A percentile compares a stretch with the other conserved stretches of the same genome.
Evolutionary conservation across 2,329 filamentous ascomycete genomes (phyloP).

Genomic region (Ustilaginoidea virens): DNA sequence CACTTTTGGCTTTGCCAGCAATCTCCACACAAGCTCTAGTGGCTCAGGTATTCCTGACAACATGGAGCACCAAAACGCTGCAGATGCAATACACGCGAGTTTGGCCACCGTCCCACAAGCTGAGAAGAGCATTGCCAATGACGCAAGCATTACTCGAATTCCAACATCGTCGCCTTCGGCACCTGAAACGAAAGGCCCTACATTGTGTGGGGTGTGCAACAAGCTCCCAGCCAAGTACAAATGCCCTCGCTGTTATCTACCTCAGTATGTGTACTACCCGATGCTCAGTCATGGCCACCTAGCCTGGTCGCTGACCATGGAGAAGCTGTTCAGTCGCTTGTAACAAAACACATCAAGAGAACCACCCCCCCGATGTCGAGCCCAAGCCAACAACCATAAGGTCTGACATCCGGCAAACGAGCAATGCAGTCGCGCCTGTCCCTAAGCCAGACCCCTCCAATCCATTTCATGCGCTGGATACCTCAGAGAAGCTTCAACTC

Average conservation of each 20-base stretch:
- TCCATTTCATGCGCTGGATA: constrained; percentile 36
- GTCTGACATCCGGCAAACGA: too few species aligned
- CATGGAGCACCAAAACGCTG: too few species aligned
- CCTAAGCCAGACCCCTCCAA: constrained; percentile 14
- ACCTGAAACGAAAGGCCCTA: constrained; percentile 6
- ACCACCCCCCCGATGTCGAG: constrained; percentile 27
- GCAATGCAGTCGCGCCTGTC: constrained; percentile 1
- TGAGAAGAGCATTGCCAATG: too few species aligned
- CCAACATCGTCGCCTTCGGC: background rate
- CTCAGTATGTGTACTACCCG: constrained; percentile 40
- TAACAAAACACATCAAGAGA: constrained; percentile 34
- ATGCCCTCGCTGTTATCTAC: constrained; percentile 40
- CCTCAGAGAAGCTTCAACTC: constrained; percentile 30
- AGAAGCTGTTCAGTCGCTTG: constrained; percentile 43
- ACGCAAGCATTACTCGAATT: too few species aligned
- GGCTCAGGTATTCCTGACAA: too few species aligned
- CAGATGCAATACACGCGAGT: too few species aligned
- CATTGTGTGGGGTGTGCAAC: constrained; percentile 36
- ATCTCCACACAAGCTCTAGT: too few species aligned
- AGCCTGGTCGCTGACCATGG: too few species aligned
- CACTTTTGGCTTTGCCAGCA: too few species aligned
- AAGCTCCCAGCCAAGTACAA: constrained; percentile 42
- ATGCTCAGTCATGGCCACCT: too few species aligned
- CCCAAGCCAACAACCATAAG: constrained; percentile 11
- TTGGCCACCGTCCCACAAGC: too few species aligned